Base-by-base conservation (phyloP, 192 early-diverging fungal genomes). In the Coemansia sp. region DNA sequence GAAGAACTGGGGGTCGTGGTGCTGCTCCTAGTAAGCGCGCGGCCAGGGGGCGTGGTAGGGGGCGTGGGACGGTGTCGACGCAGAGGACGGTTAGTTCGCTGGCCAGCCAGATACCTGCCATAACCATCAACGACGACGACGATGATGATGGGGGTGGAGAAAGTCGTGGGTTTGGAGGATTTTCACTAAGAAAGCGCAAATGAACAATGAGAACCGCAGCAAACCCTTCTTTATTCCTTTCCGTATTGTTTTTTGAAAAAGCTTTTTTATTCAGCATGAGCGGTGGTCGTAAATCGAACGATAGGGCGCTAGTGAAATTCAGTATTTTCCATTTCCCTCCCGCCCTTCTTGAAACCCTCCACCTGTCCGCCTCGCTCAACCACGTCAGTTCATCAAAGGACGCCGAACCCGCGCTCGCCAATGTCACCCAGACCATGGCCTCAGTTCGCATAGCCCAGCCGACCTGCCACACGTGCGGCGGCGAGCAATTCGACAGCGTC, bases 401-500 rank as follows among this genome's bases (percentile, higher is more conserved):
- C 6, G 7, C 18, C 48, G 21, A 26, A 50, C 21, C 23, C 7
- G 48, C 20, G 11, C 48, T 3, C 23, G 23, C 10, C 18, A 28
- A 43, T 12, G 57, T 71, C n/a, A 0, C 33, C 3, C 34, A 28
- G 28, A 66, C 56, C 12, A 63, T 78, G 31, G 75, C 62, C 6
- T 36, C 70, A 2, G 69, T 56, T 11, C 69, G 78, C 2, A 14
- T 75, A 25, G 72, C 73, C 4, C 36, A 35, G 16, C 39, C 78
- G 0, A 64, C 62, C 1, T 81, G 78, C 59, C 62, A 72, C 21
- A 69, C 73, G 3, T 81, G 78, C 52, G 78, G 78, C 6, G 73
- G 75, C 0, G 41, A 65, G n/a, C 68, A 64, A 58, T 82, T 82
- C 68, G 62, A 43, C 12, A 53, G 39, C 26, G 34, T 52, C 2